Base-by-base conservation (phyloP, 106 monocot species). In the Dendrobium catenatum region DNA sequence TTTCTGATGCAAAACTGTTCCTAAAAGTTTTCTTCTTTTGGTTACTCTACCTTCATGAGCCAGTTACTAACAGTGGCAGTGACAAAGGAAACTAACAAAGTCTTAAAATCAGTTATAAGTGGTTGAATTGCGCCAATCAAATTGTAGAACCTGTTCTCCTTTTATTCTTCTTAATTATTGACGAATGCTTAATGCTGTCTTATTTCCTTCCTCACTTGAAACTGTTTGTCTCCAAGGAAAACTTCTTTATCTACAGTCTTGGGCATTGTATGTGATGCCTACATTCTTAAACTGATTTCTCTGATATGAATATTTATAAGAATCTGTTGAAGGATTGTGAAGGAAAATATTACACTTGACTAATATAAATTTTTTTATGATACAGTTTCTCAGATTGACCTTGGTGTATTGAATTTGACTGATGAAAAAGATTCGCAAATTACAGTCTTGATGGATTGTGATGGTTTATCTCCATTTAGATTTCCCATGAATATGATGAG, bases 401-500 rank as follows among this genome's bases (percentile, higher is more conserved):
- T 88, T 81, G 95, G 95, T 49, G 80, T 95, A 27, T 54, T 87
- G 80, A 77, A 84, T 84, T 82, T 99, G 91, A 80, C 86, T 76
- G 87, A 93, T 67, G 80, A 82, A 88, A 85, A 91, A 33, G 93
- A 99, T 81, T 89, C 89, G 43, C 81, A 80, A 78, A 83, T 99
- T 33, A 87, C 89, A 27, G 95, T 99, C 18, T 68, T 95, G 82
- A 86, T 99, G 91, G 98, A 99, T 72, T 95, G 95, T 55, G 84
- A 89, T 77, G 93, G 95, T 15, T 49, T 93, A 44, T 93, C 95
- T 75, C 93, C 93, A 18, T 79, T 91, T 47, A 88, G 81, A 83
- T 93, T 99, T 79, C 98, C 98, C 43, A 88, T 95, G 91, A 88
- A 95, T 82, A 91, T 99, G 89, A 77, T 99, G 88, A 93, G 89